phyloP scores from a whole-genome alignment of 2,329 filamentous ascomycete species.

The Tolypocladium paradoxum region DNA sequence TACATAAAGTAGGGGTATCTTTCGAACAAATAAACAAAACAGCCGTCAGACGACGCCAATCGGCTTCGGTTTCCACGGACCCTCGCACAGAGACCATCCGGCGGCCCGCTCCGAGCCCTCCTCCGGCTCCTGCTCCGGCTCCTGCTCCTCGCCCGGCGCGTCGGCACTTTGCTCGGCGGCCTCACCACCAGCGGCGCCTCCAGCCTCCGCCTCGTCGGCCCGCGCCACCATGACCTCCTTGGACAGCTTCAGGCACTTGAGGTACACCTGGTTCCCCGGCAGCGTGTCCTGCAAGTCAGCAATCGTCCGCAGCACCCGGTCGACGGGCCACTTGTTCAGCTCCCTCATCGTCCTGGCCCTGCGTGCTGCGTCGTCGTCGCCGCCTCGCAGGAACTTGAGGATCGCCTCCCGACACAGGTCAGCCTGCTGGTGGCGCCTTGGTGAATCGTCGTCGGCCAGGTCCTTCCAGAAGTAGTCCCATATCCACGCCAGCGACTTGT shows the following conservation, averaged over 20 bases:
- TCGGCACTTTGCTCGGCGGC: background rate
- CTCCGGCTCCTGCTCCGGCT: conserved; percentile 3
- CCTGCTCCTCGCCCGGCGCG: background rate
- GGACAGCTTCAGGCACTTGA: conserved; percentile 33
- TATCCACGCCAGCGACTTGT: conserved; percentile 69
- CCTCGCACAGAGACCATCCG: conserved; percentile 39
- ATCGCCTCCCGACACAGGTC: conserved; percentile 25
- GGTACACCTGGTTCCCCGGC: conserved; percentile 30
- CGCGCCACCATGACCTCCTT: conserved; percentile 25
- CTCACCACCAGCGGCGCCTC: background rate
- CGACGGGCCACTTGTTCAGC: conserved; percentile 25
- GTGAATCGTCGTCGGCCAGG: conserved; percentile 20
- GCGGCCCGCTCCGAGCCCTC: conserved; percentile 8
- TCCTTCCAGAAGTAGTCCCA: conserved; percentile 80
- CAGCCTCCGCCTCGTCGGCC: conserved; percentile 1
- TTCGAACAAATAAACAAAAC: background rate
- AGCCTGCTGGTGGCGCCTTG: background rate
- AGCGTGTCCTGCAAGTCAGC: conserved; percentile 27
- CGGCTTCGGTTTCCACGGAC: conserved; percentile 45
- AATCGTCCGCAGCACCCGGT: conserved; percentile 24
- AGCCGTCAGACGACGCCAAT: conserved; percentile 38
- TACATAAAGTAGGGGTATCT: background rate
- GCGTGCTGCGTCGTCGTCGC: conserved; percentile 16
- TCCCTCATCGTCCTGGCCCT: conserved; percentile 14
- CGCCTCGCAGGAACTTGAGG: conserved; percentile 26